phyloP scores from a whole-genome alignment of 257 asterid species.

The Anisodus acutangulus region DNA sequence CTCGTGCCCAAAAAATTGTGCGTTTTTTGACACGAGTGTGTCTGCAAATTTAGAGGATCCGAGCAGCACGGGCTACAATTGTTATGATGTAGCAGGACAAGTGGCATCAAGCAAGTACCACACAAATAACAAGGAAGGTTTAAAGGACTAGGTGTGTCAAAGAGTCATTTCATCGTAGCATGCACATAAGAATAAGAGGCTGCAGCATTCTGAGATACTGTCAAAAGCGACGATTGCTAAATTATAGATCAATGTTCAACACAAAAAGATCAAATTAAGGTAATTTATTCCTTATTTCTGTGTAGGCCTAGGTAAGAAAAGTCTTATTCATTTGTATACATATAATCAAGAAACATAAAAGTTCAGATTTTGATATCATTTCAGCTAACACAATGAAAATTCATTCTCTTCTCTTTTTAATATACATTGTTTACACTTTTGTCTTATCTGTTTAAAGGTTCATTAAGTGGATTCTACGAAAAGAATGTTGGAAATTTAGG shows the following conservation, averaged over 20 bases:
- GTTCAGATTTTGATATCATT: constrained; percentile 21
- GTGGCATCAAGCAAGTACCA: neutral
- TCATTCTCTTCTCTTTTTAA: neutral
- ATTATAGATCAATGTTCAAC: neutral
- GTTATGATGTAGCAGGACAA: neutral
- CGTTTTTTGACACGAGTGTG: neutral
- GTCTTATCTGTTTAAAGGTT: constrained; percentile 12
- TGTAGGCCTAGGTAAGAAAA: neutral
- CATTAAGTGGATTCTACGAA: constrained; percentile 27
- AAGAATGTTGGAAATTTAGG: constrained; percentile 22
- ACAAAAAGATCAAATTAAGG: constrained; percentile 5
- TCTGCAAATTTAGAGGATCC: neutral
- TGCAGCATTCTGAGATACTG: neutral
- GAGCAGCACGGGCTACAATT: neutral
- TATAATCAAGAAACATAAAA: constrained; percentile 14
- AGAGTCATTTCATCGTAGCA: neutral
- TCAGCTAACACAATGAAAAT: neutral
- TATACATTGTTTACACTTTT: neutral
- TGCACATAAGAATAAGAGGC: constrained; percentile 6
- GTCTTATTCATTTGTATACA: constrained; percentile 18
- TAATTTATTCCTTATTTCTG: neutral
- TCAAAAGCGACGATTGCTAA: neutral
- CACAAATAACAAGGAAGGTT: too few relatives aligned
- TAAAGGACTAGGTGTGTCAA: neutral
- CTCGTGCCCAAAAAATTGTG: neutral